These are phyloP conservation scores for Eucalyptus urophylla DNA, from an alignment of 345 rosid species.

Conservation along the genomic window DNA sequence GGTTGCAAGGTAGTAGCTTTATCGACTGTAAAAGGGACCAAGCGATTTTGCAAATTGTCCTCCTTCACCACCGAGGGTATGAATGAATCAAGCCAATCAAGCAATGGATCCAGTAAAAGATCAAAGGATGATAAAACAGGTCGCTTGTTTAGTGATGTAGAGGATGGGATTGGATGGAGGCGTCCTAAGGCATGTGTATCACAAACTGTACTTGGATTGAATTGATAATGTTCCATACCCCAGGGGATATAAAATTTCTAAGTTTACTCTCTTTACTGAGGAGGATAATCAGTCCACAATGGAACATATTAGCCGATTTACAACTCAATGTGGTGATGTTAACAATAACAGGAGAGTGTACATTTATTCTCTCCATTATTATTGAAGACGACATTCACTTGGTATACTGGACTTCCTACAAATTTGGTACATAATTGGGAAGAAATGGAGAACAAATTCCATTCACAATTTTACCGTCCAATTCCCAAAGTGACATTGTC, in stretches of 20 bases:
- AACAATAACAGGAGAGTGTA: neutral
- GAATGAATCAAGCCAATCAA: neutral
- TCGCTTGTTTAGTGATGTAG: neutral
- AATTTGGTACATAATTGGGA: neutral
- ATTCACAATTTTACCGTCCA: too few species aligned
- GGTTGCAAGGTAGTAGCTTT: neutral
- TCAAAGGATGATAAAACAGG: neutral
- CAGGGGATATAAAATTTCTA: neutral
- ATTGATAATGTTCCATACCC: neutral
- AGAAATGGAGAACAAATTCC: neutral
- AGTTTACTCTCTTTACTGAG: too few species aligned
- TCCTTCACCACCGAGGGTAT: neutral
- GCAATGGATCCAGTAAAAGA: neutral
- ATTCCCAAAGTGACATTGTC: neutral
- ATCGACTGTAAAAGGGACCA: neutral
- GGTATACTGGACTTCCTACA: neutral
- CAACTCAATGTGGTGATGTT: neutral
- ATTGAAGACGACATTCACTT: neutral
- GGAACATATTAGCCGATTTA: too few species aligned
- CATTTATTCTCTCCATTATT: neutral
- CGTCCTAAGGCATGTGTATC: accelerated
- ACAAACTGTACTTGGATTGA: neutral
- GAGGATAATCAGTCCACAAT: neutral
- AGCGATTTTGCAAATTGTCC: neutral
- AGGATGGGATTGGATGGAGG: neutral